Conservation (phyloP, 1,139 yeast species). For the Citeromyces siamensis region DNA sequence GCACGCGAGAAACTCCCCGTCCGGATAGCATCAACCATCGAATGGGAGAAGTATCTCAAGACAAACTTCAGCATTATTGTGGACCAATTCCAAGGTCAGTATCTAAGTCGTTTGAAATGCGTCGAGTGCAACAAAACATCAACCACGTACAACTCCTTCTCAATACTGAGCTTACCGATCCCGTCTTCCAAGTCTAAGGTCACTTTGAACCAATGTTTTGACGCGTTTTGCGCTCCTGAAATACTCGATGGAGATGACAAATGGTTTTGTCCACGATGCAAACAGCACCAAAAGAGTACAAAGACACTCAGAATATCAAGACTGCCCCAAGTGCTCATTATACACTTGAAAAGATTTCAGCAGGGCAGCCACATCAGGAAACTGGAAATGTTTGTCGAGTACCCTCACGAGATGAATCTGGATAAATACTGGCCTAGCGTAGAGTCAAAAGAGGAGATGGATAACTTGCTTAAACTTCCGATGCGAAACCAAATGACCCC, state of each 20-base stretch:
- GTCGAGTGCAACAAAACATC: conserved; percentile 67
- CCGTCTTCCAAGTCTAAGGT: conserved; percentile 29
- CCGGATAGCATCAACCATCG: conserved; percentile 80
- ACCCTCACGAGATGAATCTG: conserved; percentile 53
- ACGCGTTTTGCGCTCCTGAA: conserved; percentile 58
- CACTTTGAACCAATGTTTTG: conserved; percentile 50
- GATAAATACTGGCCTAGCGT: conserved; percentile 71
- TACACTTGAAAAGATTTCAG: conserved; percentile 55
- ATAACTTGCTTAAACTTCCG: conserved; percentile 41
- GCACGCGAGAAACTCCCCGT: conserved; percentile 65
- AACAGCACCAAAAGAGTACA: conserved; percentile 27
- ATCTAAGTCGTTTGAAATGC: conserved; percentile 70
- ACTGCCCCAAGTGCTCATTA: conserved; percentile 52
- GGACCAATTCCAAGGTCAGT: conserved; percentile 44
- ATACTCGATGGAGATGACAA: conserved; percentile 60
- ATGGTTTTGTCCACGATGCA: conserved; percentile 70
- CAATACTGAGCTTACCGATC: conserved; percentile 61
- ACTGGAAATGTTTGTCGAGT: conserved; percentile 48
- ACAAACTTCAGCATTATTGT: conserved; percentile 80
- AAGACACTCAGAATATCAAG: conserved; percentile 50
- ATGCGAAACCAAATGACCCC: conserved; percentile 71
- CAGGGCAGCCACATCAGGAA: conserved; percentile 23
- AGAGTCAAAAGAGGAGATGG: conserved; percentile 27
- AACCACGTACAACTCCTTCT: conserved; percentile 68
- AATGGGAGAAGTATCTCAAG: conserved; percentile 87